A percentile compares a stretch with the other conserved stretches of the same genome.
phyloP scores from a whole-genome alignment of 176 grass and related monocot genomes.

The Pontederia paniculata region DNA sequence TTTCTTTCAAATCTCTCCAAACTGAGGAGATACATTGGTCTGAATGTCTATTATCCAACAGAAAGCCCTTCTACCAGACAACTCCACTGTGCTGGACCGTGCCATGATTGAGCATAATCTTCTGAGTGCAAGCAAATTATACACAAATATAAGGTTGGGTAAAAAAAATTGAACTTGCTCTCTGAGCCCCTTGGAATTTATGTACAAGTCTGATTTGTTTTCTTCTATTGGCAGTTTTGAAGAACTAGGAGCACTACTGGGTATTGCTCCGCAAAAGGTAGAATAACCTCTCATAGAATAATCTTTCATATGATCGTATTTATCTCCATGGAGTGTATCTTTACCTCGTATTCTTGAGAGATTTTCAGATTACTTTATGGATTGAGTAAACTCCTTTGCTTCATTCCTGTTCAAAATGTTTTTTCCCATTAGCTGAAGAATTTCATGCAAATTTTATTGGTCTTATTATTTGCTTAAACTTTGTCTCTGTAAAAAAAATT shows the following conservation, averaged over 20 bases:
- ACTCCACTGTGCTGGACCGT: conserved; percentile 85
- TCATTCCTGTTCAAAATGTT: no score
- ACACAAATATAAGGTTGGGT: conserved; percentile 92
- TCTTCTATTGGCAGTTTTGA: conserved; percentile 59
- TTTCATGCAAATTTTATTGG: no score
- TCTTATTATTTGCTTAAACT: no score
- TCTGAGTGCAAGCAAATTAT: conserved; percentile 87
- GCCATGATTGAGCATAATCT: conserved; percentile 99
- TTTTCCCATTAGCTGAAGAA: no score
- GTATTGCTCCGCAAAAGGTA: conserved; percentile 93
- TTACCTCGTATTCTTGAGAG: neutral
- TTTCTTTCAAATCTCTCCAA: neutral
- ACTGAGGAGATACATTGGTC: neutral
- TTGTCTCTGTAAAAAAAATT: no score
- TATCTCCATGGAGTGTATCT: no score
- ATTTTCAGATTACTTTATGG: neutral
- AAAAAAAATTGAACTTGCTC: neutral
- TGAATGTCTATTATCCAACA: conserved; percentile 29
- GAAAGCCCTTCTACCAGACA: conserved; percentile 97
- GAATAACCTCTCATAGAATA: conserved; percentile 1
- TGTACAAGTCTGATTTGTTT: conserved; percentile 15
- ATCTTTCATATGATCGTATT: no score
- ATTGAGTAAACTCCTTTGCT: no score
- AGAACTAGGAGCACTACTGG: conserved; percentile 86
- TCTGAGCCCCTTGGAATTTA: conserved; percentile 1